Evolutionary conservation across 176 grass and related monocot species (phyloP).

Genomic region (Aechmea fasciata): DNA sequence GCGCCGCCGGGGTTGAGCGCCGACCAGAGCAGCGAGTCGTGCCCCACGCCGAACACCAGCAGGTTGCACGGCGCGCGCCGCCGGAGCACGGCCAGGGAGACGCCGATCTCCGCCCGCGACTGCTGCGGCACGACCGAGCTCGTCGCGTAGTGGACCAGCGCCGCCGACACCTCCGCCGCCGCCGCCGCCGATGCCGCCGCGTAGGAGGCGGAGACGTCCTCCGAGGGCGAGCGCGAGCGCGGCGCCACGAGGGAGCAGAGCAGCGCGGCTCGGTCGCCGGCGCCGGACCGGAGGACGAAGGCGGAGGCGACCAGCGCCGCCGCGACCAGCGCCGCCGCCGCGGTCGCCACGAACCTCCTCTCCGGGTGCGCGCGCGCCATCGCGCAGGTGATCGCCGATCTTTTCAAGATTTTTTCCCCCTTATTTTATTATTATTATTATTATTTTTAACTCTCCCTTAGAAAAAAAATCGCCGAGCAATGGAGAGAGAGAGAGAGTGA

Average conservation of each 20-base stretch:
- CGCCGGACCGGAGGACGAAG: neutral
- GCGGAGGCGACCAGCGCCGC: neutral
- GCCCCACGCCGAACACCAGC: conserved; percentile 32
- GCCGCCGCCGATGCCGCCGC: neutral
- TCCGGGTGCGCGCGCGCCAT: neutral
- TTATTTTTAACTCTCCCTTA: too few species aligned
- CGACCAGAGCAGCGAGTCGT: conserved; percentile 43
- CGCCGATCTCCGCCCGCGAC: conserved; percentile 32
- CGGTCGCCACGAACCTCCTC: neutral
- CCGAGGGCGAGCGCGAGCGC: neutral
- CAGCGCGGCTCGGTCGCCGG: neutral
- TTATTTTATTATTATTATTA: too few species aligned
- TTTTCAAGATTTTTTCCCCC: too few species aligned
- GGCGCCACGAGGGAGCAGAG: neutral
- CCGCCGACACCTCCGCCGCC: conserved; percentile 7
- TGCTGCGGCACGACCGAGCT: conserved; percentile 35
- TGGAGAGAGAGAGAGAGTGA: too few species aligned
- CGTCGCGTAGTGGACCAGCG: conserved; percentile 20
- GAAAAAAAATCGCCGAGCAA: too few species aligned
- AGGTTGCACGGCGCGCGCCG: conserved; percentile 32
- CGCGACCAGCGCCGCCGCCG: neutral
- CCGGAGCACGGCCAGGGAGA: conserved; percentile 40
- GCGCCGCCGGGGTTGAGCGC: conserved; percentile 49
- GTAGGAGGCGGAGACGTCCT: neutral
- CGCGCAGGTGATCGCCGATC: neutral